Percentiles rank a stretch among this genome's conserved stretches.
phyloP scores from a whole-genome alignment of 2,329 filamentous ascomycete genomes.

The Ascochyta lentis region DNA sequence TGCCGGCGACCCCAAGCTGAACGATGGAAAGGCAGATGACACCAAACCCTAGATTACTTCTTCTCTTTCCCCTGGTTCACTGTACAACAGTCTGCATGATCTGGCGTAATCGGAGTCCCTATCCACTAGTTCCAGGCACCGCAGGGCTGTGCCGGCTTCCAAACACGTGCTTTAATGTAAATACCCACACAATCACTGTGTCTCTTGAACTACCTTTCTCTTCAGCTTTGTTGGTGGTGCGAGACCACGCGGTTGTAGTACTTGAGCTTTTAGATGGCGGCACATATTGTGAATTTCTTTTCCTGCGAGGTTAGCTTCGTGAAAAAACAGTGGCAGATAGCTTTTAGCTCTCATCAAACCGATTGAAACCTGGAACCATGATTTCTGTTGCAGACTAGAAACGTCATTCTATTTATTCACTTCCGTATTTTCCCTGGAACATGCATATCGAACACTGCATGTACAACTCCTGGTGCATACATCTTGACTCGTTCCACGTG shows the following conservation, averaged over 20 bases:
- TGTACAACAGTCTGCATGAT: constrained; percentile 4
- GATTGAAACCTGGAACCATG: background rate
- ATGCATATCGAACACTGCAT: constrained; percentile 65
- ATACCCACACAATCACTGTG: constrained; percentile 7
- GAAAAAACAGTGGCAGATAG: background rate
- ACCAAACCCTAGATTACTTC: background rate
- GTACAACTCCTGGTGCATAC: constrained; percentile 67
- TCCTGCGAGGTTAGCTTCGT: background rate
- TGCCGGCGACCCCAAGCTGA: constrained; percentile 47
- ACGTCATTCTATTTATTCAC: background rate
- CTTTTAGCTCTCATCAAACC: background rate
- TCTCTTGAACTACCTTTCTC: background rate
- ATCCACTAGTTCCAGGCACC: background rate
- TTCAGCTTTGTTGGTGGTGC: background rate
- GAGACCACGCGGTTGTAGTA: background rate
- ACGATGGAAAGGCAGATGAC: constrained; percentile 20
- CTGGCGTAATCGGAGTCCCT: constrained; percentile 6
- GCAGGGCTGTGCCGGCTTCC: constrained; percentile 1
- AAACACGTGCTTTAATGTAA: constrained; percentile 11
- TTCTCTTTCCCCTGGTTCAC: background rate
- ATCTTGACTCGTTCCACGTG: constrained; percentile 62
- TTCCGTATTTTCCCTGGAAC: constrained; percentile 1
- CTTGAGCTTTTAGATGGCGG: background rate
- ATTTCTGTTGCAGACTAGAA: background rate
- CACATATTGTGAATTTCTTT: background rate